A percentile compares a stretch with the other conserved stretches of the same genome.
phyloP scores from a whole-genome alignment of 2,329 filamentous ascomycete genomes.

The Penicillium polonicum region DNA sequence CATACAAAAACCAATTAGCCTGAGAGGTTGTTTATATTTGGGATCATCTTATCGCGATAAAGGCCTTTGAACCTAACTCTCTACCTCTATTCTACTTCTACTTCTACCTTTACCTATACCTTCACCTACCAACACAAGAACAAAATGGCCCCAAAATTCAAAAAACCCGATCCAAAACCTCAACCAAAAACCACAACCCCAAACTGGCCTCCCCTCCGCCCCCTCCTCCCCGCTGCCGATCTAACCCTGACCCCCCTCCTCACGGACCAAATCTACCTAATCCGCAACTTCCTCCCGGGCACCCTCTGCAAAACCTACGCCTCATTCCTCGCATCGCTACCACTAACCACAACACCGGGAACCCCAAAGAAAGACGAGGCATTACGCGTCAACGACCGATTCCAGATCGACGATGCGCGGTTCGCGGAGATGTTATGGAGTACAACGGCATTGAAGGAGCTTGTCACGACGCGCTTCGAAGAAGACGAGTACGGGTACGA shows the following conservation, averaged over 20 bases:
- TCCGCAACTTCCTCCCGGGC: slow-evolving; percentile 72
- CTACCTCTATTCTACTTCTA: background rate
- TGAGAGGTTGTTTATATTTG: background rate
- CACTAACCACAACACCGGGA: slow-evolving; percentile 73
- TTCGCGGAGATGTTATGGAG: slow-evolving; percentile 78
- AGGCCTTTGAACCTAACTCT: background rate
- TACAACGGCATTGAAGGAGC: slow-evolving; percentile 69
- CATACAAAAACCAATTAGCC: background rate
- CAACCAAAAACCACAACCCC: slow-evolving; percentile 37
- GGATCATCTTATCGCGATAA: slow-evolving; percentile 6
- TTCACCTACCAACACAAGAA: background rate
- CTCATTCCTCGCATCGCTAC: slow-evolving; percentile 67
- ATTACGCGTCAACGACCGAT: slow-evolving; percentile 83
- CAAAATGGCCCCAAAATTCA: slow-evolving; percentile 18
- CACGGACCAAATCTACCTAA: slow-evolving; percentile 68
- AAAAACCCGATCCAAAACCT: slow-evolving; percentile 17
- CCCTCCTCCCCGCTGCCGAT: slow-evolving; percentile 64
- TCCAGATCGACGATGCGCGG: slow-evolving; percentile 70
- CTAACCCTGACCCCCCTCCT: slow-evolving; percentile 60
- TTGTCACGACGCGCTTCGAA: slow-evolving; percentile 44
- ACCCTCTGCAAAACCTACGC: slow-evolving; percentile 74
- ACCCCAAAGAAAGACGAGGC: slow-evolving; percentile 78
- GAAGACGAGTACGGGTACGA: slow-evolving; percentile 30
- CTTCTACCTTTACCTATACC: background rate
- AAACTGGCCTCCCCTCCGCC: slow-evolving; percentile 71